Conservation (phyloP, 2,329 filamentous ascomycete genomes). For the Paraconiothyrium sp. region DNA sequence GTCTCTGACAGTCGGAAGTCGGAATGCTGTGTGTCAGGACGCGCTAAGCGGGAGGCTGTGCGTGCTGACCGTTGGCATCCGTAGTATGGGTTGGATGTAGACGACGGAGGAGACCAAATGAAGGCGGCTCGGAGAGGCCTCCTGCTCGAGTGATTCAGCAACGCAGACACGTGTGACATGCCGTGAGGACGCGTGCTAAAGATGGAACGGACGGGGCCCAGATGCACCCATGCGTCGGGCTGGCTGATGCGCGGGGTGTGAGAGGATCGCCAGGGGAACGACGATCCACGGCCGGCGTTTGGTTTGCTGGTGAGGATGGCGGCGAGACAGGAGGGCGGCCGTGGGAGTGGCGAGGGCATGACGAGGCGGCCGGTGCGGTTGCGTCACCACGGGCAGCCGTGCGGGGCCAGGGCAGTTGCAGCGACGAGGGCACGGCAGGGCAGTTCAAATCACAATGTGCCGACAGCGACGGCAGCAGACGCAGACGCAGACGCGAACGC, state of each 20-base stretch:
- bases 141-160: neutral
- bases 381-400: neutral
- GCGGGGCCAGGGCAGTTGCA: no score
- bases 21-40: neutral
- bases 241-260: constrained; percentile 17
- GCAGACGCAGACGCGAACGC: no score
- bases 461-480: no score
- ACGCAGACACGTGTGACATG: neutral
- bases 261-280: constrained; percentile 28
- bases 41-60: neutral
- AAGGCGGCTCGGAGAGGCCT: neutral
- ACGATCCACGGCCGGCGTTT: constrained; percentile 9
- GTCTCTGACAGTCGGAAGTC: neutral
- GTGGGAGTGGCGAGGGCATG: neutral
- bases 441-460: no score
- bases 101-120: neutral
- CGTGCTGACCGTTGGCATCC: neutral
- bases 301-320: constrained; percentile 8
- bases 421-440: no score
- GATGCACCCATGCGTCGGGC: constrained; percentile 10
- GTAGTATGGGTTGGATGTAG: neutral
- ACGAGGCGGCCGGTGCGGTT: neutral
- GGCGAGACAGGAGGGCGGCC: neutral
- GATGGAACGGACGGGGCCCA: constrained; percentile 17
- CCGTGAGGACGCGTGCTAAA: constrained; percentile 25